These are phyloP conservation scores for Penicillium nordicum DNA, from an alignment of 2,329 filamentous ascomycete genomes.

Conservation along the genomic window DNA sequence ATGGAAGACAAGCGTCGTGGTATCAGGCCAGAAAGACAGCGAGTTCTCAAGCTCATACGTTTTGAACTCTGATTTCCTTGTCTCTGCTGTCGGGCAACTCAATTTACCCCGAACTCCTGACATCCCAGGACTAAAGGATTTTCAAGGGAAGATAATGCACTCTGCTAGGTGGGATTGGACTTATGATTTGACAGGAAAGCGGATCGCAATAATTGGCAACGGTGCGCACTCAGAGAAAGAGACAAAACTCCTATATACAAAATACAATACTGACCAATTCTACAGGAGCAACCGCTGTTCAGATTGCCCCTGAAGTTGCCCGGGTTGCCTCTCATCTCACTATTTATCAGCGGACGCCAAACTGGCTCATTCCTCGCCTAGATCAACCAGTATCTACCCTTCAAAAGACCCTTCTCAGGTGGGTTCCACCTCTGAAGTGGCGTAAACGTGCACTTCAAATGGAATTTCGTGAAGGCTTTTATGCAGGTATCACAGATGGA, in stretches of 20 bases:
- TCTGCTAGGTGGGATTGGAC: constrained; percentile 60
- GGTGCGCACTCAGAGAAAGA: constrained; percentile 32
- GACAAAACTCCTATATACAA: not conserved
- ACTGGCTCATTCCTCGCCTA: constrained; percentile 56
- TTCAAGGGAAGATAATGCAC: constrained; percentile 55
- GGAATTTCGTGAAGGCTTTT: constrained; percentile 54
- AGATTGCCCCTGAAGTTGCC: constrained; percentile 57
- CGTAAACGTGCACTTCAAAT: constrained; percentile 52
- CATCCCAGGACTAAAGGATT: constrained; percentile 49
- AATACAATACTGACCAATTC: not conserved
- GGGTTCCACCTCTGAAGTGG: constrained; percentile 51
- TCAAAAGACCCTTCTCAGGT: constrained; percentile 46
- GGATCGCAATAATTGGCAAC: constrained; percentile 59
- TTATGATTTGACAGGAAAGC: constrained; percentile 53
- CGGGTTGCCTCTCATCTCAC: constrained; percentile 50
- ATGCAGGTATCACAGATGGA: constrained; percentile 43
- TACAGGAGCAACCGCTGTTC: constrained; percentile 54
- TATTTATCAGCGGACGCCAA: constrained; percentile 57
- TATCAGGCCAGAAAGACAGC: constrained; percentile 53
- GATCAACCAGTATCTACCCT: constrained; percentile 48
- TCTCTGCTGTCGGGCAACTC: constrained; percentile 58
- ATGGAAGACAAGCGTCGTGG: constrained; percentile 51
- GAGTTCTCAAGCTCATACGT: constrained; percentile 53
- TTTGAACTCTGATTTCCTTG: constrained; percentile 54
- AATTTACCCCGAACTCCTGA: constrained; percentile 53